Conservation (phyloP, 2,329 filamentous ascomycete species). For the Hansfordia pulvinata region DNA sequence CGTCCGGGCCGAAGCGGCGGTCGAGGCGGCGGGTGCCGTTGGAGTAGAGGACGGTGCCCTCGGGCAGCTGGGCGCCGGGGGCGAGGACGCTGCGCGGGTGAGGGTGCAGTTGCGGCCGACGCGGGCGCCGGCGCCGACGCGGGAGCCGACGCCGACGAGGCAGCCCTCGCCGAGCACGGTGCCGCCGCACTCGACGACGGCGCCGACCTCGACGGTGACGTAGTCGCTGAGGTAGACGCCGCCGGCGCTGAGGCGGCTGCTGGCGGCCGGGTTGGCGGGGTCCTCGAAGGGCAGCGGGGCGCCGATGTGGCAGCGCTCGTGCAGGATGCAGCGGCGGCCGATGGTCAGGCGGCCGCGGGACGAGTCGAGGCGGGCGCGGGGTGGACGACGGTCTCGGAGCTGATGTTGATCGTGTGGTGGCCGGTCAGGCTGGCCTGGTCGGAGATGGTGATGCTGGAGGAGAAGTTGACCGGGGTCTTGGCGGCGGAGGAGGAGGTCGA, state of each 20-base stretch:
- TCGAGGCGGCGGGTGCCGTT: conserved; percentile 45
- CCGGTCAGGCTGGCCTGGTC: conserved; percentile 54
- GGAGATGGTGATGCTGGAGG: conserved; percentile 45
- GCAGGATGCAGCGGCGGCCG: conserved; percentile 69
- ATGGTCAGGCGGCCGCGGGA: conserved; percentile 66
- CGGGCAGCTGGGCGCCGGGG: conserved; percentile 44
- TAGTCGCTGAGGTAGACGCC: conserved; percentile 48
- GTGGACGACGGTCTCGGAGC: conserved; percentile 70
- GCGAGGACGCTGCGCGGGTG: conserved; percentile 46
- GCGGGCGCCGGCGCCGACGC: conserved; percentile 43
- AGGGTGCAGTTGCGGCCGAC: conserved; percentile 60
- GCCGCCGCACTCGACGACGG: conserved; percentile 46
- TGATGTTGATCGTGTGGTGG: conserved; percentile 64
- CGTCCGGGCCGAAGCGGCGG: conserved; percentile 44
- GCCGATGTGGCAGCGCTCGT: conserved; percentile 52
- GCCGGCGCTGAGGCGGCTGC: conserved; percentile 33
- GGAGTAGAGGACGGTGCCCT: conserved; percentile 58
- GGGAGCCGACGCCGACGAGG: conserved; percentile 43
- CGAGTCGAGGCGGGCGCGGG: conserved; percentile 67
- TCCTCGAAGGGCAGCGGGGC: conserved; percentile 20
- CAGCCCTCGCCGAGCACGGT: conserved; percentile 48
- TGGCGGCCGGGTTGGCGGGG: conserved; percentile 21
- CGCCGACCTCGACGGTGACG: conserved; percentile 46
- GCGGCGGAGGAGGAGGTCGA: conserved; percentile 37
- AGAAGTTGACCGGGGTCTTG: conserved; percentile 48